These are phyloP conservation scores for Vitis hybrid DNA, from an alignment of 177 flowering plant species.

Conservation along the genomic window DNA sequence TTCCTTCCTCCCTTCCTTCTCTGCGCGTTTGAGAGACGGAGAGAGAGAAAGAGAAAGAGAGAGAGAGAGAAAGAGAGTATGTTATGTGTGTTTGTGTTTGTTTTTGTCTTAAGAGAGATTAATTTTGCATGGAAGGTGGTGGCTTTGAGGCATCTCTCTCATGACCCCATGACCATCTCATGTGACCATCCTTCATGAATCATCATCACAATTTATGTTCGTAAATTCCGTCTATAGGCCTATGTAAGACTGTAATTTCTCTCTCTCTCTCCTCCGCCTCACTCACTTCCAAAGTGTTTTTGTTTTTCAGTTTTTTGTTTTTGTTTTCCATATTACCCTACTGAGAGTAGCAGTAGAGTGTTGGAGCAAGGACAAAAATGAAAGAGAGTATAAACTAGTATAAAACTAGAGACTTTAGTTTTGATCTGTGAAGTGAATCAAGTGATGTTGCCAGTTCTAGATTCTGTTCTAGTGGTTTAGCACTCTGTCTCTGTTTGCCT, in stretches of 20 bases:
- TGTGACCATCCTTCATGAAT: background rate
- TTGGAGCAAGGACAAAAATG: too few relatives aligned
- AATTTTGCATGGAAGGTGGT: background rate
- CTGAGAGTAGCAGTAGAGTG: too few relatives aligned
- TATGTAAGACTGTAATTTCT: background rate
- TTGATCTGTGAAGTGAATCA: too few relatives aligned
- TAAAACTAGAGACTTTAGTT: too few relatives aligned
- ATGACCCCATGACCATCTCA: background rate
- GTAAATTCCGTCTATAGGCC: background rate
- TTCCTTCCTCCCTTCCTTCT: too few relatives aligned
- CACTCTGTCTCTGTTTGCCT: too few relatives aligned
- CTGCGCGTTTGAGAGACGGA: background rate
- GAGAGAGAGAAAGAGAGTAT: background rate
- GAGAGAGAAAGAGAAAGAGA: background rate
- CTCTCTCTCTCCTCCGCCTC: background rate
- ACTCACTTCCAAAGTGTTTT: too few relatives aligned
- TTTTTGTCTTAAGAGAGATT: constrained; percentile 1
- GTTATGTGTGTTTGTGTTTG: background rate
- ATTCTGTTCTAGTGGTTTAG: too few relatives aligned
- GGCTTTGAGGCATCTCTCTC: background rate
- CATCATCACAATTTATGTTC: background rate
- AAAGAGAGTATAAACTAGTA: too few relatives aligned
- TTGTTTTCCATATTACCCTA: too few relatives aligned
- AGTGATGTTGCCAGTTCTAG: too few relatives aligned
- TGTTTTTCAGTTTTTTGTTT: background rate